phyloP scores from a whole-genome alignment of 257 asterid species.

The Sherardia arvensis region DNA sequence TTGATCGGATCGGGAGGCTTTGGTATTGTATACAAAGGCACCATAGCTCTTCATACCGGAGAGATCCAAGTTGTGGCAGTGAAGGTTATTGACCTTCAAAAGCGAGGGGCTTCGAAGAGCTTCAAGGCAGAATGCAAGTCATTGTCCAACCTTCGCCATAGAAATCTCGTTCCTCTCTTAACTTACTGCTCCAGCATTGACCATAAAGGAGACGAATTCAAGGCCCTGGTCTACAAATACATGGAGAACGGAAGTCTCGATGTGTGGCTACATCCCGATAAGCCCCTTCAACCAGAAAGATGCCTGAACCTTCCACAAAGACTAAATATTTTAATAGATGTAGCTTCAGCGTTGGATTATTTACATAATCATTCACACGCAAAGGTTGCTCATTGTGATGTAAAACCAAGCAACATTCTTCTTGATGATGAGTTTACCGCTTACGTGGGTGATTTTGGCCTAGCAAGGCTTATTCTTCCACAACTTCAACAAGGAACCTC shows the following conservation, averaged over 20 bases:
- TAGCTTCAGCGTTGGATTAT: conserved; percentile 13
- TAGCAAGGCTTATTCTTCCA: conserved; percentile 33
- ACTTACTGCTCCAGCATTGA: neutral
- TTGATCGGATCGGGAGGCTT: neutral
- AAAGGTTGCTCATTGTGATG: conserved; percentile 69
- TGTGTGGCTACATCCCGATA: neutral
- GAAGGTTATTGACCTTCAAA: neutral
- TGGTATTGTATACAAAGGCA: neutral
- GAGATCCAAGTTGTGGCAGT: neutral
- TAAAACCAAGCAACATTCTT: conserved; percentile 79
- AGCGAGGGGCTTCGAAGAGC: neutral
- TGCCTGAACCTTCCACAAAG: neutral
- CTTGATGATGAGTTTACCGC: conserved; percentile 66
- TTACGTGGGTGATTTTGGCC: conserved; percentile 69
- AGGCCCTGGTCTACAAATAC: neutral
- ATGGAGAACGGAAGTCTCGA: neutral
- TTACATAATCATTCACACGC: conserved; percentile 70
- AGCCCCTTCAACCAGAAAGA: neutral
- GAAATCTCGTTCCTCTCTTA: neutral
- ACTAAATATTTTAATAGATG: neutral
- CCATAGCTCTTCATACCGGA: neutral
- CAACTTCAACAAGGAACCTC: neutral
- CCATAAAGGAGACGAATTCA: neutral
- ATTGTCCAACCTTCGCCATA: neutral
- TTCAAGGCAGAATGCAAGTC: neutral